phyloP scores from a whole-genome alignment of 2,329 filamentous ascomycete genomes.

The Hypoxylon sp. region DNA sequence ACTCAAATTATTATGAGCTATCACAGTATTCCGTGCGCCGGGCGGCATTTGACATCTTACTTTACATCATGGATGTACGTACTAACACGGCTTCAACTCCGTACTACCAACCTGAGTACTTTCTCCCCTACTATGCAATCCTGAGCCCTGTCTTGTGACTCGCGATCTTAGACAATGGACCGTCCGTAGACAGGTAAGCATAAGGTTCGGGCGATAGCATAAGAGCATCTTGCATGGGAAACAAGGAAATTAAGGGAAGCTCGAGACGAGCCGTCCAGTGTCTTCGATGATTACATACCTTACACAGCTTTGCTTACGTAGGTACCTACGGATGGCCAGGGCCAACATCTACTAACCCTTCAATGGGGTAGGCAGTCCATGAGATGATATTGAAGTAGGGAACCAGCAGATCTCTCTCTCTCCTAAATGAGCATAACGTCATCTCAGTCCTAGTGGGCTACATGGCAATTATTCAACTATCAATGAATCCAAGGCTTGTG shows the following conservation, averaged over 20 bases:
- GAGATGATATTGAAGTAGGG: background rate
- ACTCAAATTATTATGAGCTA: background rate
- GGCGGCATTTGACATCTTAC: background rate
- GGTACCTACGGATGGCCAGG: background rate
- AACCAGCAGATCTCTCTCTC: background rate
- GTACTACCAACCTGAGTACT: constrained; percentile 3
- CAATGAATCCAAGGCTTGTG: background rate
- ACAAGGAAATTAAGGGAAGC: constrained; percentile 33
- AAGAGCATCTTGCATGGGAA: constrained; percentile 39
- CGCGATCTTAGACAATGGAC: constrained; percentile 40
- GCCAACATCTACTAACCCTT: background rate
- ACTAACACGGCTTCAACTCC: background rate
- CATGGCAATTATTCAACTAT: background rate
- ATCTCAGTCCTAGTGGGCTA: background rate
- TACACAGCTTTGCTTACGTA: constrained; percentile 3
- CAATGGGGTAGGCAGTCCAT: background rate
- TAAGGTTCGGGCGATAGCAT: constrained; percentile 49
- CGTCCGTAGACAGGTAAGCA: constrained; percentile 17
- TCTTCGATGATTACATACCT: background rate
- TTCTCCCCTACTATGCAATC: background rate
- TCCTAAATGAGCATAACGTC: background rate
- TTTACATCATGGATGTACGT: background rate
- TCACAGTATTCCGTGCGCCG: background rate
- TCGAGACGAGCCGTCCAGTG: constrained; percentile 43
- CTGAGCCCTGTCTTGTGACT: constrained; percentile 34